These are phyloP conservation scores for Halophytophthora polymorphica DNA, from an alignment of 352 stramenopile genomes.

Conservation along the genomic window DNA sequence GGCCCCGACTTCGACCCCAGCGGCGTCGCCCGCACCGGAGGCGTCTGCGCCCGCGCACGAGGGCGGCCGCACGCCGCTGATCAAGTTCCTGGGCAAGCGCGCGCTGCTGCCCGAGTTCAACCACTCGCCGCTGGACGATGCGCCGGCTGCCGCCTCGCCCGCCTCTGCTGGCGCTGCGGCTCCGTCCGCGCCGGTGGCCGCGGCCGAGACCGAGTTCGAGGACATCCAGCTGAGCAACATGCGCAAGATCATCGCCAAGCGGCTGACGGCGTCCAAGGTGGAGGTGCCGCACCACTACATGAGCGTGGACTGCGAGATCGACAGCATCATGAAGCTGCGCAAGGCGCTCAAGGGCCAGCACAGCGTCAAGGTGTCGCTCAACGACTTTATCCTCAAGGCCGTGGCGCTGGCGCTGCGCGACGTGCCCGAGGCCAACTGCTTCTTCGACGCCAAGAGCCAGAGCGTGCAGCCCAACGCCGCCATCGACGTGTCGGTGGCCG, in stretches of 20 bases:
- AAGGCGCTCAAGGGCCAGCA: constrained; percentile 92
- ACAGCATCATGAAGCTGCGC: constrained; percentile 86
- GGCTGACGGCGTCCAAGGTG: constrained; percentile 96
- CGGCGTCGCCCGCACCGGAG: neutral
- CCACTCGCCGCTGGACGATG: constrained; percentile 27
- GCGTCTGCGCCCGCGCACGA: constrained; percentile 6
- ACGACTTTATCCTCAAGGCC: constrained; percentile 99
- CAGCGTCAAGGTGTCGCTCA: constrained; percentile 97
- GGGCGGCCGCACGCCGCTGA: constrained; percentile 51
- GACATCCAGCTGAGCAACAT: constrained; percentile 93
- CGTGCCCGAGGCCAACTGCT: constrained; percentile 92
- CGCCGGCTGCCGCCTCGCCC: constrained; percentile 7
- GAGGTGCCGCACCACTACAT: constrained; percentile 97
- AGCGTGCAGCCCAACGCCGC: constrained; percentile 80
- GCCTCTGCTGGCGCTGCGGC: constrained; percentile 13
- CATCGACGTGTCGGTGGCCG: constrained; percentile 98
- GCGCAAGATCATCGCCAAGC: constrained; percentile 98
- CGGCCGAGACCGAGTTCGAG: constrained; percentile 51
- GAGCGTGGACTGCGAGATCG: constrained; percentile 95
- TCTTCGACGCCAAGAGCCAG: constrained; percentile 59
- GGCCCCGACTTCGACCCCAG: constrained; percentile 3
- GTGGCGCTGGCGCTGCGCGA: constrained; percentile 96
- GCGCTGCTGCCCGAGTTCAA: constrained; percentile 48
- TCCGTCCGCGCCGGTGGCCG: constrained; percentile 1
- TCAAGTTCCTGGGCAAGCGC: constrained; percentile 87